phyloP scores from a whole-genome alignment of 1,139 yeast species.

The Yamadazyma pseudoaaseri region DNA sequence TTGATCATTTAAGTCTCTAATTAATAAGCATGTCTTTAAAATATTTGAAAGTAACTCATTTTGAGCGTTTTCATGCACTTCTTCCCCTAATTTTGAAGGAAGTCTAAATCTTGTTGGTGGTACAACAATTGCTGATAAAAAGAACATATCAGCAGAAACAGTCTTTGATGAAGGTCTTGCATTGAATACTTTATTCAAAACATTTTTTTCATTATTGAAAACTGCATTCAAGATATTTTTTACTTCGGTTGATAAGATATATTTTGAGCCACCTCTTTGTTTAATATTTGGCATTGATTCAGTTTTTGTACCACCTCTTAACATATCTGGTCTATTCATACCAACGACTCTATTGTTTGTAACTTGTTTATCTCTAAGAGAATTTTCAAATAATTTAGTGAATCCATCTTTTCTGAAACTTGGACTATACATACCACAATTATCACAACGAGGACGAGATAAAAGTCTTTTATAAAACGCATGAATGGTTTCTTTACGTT shows the following conservation, averaged over 20 bases:
- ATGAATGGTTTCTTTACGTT: conserved; percentile 73
- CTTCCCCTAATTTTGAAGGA: conserved; percentile 96
- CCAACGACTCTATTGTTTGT: conserved; percentile 84
- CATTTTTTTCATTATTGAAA: conserved; percentile 66
- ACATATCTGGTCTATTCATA: conserved; percentile 67
- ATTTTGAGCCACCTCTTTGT: conserved; percentile 74
- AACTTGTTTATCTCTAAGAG: conserved; percentile 76
- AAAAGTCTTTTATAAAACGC: conserved; percentile 73
- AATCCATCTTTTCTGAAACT: conserved; percentile 93
- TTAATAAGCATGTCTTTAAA: conserved; percentile 73
- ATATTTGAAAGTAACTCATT: conserved; percentile 83
- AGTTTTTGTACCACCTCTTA: conserved; percentile 29
- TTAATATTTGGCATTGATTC: conserved; percentile 41
- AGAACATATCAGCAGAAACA: conserved; percentile 84
- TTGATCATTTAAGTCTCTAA: conserved; percentile 86
- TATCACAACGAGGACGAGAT: conserved; percentile 84
- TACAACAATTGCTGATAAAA: conserved; percentile 81
- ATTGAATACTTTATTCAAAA: conserved; percentile 67
- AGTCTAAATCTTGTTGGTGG: conserved; percentile 97
- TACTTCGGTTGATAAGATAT: conserved; percentile 83
- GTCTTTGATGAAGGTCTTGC: conserved; percentile 61
- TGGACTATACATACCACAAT: conserved; percentile 95
- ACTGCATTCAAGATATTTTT: conserved; percentile 74
- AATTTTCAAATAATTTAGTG: conserved; percentile 86
- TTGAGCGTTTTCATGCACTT: conserved; percentile 90